These are phyloP conservation scores for Haplosporangium sp. DNA, from an alignment of 371 early-diverging fungal genomes.

Conservation along the genomic window DNA sequence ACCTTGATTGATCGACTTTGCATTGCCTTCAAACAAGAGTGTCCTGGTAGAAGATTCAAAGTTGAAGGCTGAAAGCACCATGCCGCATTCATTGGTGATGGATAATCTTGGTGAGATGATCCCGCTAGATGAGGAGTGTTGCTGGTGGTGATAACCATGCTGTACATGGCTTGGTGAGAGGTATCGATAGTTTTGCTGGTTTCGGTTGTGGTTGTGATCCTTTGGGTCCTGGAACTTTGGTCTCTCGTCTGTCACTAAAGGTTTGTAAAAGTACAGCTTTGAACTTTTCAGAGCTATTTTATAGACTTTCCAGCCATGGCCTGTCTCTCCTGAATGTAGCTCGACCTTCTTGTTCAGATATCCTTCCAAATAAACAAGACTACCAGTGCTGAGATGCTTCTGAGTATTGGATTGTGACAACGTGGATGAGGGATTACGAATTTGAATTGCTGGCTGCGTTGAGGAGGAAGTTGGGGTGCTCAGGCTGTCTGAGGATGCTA, in stretches of 20 bases:
- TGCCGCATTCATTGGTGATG: slow-evolving; percentile 59
- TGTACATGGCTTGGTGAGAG: slow-evolving; percentile 18
- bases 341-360: slow-evolving; percentile 76
- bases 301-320: slow-evolving; percentile 87
- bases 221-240: slow-evolving; percentile 69
- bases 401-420: slow-evolving; percentile 18
- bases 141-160: slow-evolving; percentile 51
- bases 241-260: slow-evolving; percentile 65
- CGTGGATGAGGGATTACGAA: slow-evolving; percentile 3
- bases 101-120: slow-evolving; percentile 30
- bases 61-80: slow-evolving; percentile 66
- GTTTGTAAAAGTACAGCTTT: slow-evolving; percentile 84
- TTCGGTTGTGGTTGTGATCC: slow-evolving; percentile 64
- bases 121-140: slow-evolving; percentile 46
- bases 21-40: slow-evolving; percentile 64
- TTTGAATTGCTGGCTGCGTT: neutral
- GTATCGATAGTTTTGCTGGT: slow-evolving; percentile 24
- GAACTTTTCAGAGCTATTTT: slow-evolving; percentile 82
- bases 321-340: slow-evolving; percentile 65
- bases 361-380: slow-evolving; percentile 64
- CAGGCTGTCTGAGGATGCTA: neutral
- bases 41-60: slow-evolving; percentile 65
- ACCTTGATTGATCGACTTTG: slow-evolving; percentile 44
- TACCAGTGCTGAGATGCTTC: slow-evolving; percentile 46
- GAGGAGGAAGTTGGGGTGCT: neutral